Evolutionary conservation across 768 basidiomycete genomes (phyloP), one percentile per base, ranked within the genome.

Genomic region (Pulveroboletus ravenelii): DNA sequence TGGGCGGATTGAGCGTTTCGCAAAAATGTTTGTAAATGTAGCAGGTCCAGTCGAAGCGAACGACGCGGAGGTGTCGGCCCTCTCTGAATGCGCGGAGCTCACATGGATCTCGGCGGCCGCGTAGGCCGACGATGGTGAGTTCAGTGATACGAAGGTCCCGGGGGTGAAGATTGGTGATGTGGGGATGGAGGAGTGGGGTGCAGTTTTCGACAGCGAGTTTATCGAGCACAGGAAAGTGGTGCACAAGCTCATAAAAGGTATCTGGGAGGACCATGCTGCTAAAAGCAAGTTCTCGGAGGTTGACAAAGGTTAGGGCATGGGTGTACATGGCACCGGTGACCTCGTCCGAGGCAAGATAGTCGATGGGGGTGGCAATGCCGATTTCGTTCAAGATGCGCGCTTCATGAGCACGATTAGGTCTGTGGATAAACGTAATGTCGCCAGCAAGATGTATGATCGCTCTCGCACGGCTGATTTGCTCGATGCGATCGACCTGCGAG

Each of bases 11-110:
- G n/a, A n/a, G n/a, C n/a, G n/a, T n/a, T n/a, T n/a, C n/a, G n/a
- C n/a, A n/a, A n/a, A n/a, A n/a, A n/a, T n/a, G n/a, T n/a, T n/a
- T n/a, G n/a, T n/a, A 40, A n/a, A 74, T 68, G 38, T 71, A 69
- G 17, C 71, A 70, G 1, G 68, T 71, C 61, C 68, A 72, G 57
- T 78, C 76, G 42, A 78, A 65, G 42, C 69, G 70, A n/a, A 78
- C 61, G n/a, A 65, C 62, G 14, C 66, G 70, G 18, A 78, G 65
- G 3, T 65, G 62, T 10, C 62, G 57, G 0, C 67, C 74, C 30
- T 68, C 65, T 18, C 67, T 71, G 34, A 77, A 70, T 4, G 63
- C 63, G 10, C 64, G 64, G 2, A 66, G 48, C 25, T 61, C 63
- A 3, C 59, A 57, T 10, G 52, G 47, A 13, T 61, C 62, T 44